phyloP scores from a whole-genome alignment of 1,284 basidiomycete species.

The Pyrrhoderma lamaoense region DNA sequence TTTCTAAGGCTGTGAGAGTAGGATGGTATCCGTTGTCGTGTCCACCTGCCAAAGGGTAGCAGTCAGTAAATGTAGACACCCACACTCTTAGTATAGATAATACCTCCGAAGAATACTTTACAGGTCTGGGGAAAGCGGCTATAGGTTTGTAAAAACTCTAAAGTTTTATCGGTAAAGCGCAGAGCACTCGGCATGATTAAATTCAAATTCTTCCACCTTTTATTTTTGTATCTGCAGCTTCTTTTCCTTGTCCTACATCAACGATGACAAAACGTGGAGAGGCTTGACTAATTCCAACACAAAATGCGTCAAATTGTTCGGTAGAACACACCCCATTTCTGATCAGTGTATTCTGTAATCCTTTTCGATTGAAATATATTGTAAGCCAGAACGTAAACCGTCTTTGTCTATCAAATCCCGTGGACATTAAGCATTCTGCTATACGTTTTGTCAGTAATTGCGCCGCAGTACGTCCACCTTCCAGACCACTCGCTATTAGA shows the following conservation, averaged over 20 bases:
- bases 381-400: conserved; percentile 64
- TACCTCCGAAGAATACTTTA: conserved; percentile 65
- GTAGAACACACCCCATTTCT: conserved; percentile 47
- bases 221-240: conserved; percentile 63
- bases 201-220: conserved; percentile 40
- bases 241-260: conserved; percentile 64
- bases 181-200: no score
- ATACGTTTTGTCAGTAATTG: conserved; percentile 56
- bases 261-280: conserved; percentile 62
- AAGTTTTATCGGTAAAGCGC: background rate
- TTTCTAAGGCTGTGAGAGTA: conserved; percentile 44
- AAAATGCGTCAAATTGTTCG: conserved; percentile 62
- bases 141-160: conserved; percentile 74
- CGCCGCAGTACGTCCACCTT: conserved; percentile 62
- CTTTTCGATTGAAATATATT: conserved; percentile 58
- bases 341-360: conserved; percentile 43
- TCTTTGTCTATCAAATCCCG: conserved; percentile 25
- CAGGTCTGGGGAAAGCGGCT: conserved; percentile 66
- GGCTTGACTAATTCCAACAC: conserved; percentile 60
- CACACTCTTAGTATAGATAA: conserved; percentile 17
- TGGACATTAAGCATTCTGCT: conserved; percentile 59
- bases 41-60: conserved; percentile 26
- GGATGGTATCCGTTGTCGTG: conserved; percentile 40
- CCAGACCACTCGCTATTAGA: conserved; percentile 51
- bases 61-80: background rate